Evolutionary conservation across 106 monocot species (phyloP), one percentile per base, ranked within the genome.

Genomic region (Allium cepa): DNA sequence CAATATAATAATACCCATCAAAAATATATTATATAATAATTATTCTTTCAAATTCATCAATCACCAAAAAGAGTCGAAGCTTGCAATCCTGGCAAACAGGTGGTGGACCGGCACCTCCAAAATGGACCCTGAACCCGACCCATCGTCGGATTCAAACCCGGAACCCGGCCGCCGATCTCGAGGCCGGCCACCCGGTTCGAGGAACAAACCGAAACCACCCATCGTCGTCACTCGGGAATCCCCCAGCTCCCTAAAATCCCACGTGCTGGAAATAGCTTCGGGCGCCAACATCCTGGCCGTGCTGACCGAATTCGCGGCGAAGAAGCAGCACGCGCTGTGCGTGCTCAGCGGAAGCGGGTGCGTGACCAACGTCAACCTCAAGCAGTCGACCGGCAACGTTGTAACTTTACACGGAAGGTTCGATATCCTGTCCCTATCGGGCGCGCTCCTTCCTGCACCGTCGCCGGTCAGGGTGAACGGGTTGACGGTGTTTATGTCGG

Each of bases 311-410:
- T 77, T 70, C 70, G 56, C 70, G 15, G 17, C 26, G 47, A 17
- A 61, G 49, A 62, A 70, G 2, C 76, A 77, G 55, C 60, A 70
- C 1, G 76, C 70, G 3, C 63, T 77, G 27, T 69, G 51, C 11
- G 22, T 77, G 3, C 49, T 77, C n/a, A 70, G 70, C 26, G 76
- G 63, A 14, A 70, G 70, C 63, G 76, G 76, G 6, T 62, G 12
- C 47, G 76, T 77, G 48, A 53, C 76, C 63, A 77, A 77, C 63
- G 76, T 77, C 48, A 77, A 47, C 12, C 76, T 77, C 22, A 68
- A 69, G 50, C 76, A 77, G 46, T 70, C 76, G 59, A 5, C 76
- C 47, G 57, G 62, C 57, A 12, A 47, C 56, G 73, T 73, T 3
- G 63, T 64, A 1, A 73, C 46, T 13, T 18, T 73, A 10, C 73